Evolutionary conservation across 2,329 filamentous ascomycete genomes (phyloP).

Genomic region (Daldinia sp.): DNA sequence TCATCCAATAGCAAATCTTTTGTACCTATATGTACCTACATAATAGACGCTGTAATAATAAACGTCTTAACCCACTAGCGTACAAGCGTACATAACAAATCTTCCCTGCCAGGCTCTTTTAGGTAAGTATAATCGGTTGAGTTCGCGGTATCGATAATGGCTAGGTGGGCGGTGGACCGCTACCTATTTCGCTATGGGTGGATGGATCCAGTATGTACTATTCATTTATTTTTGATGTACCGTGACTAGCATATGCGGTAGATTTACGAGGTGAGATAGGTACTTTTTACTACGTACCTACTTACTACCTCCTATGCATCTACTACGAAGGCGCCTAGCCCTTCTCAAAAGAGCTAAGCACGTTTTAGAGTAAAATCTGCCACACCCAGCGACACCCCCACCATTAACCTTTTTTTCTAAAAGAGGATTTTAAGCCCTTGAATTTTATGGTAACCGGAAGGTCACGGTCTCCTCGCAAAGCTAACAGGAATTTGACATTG

Average conservation of each 20-base stretch:
- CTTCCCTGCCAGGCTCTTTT: constrained; percentile 2
- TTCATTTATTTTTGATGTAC: neutral
- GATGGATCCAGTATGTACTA: neutral
- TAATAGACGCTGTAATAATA: neutral
- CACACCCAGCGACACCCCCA: constrained; percentile 32
- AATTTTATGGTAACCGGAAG: constrained; percentile 31
- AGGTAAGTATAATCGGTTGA: constrained; percentile 6
- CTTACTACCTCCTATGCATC: too few species aligned
- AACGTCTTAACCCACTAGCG: neutral
- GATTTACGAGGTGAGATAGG: neutral
- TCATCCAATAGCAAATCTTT: too few species aligned
- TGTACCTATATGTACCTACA: neutral
- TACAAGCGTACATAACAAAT: too few species aligned
- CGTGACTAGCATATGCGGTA: neutral
- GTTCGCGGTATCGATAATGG: constrained; percentile 2
- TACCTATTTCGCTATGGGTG: too few species aligned
- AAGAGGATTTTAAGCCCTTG: constrained; percentile 28
- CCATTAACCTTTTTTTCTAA: constrained; percentile 30
- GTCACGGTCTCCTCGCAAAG: constrained; percentile 30
- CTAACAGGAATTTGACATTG: constrained; percentile 21
- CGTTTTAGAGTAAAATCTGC: constrained; percentile 8
- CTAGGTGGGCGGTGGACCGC: neutral
- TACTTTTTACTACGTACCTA: neutral
- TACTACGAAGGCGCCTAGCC: constrained; percentile 19
- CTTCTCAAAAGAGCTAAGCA: constrained; percentile 29